Evolutionary conservation across 192 early-diverging fungal species (phyloP).

Genomic region (Diversispora epigaea): DNA sequence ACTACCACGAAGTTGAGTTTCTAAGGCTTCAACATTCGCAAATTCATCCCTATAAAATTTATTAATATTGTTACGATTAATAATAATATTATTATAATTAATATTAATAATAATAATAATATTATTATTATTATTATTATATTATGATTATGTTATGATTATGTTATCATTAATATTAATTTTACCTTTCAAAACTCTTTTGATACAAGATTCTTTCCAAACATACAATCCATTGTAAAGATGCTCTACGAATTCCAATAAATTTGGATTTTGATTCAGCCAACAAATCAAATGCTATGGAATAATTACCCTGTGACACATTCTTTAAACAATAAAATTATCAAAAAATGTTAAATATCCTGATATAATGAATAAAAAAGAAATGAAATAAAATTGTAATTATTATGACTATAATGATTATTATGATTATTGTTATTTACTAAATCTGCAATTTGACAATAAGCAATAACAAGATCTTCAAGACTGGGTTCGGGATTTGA

Average conservation of each 20-base stretch:
- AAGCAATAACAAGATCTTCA: conserved; percentile 24
- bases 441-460: conserved; percentile 28
- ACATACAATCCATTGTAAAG: conserved; percentile 18
- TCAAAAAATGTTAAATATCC: background rate
- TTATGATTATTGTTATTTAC: background rate
- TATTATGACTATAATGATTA: background rate
- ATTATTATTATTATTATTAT: background rate
- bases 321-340: conserved; percentile 8
- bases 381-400: no score
- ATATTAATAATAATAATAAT: background rate
- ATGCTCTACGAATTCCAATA: conserved; percentile 4
- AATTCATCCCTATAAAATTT: conserved; percentile 14
- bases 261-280: conserved; percentile 8
- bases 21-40: conserved; percentile 16
- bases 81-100: background rate
- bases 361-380: no score
- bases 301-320: conserved; percentile 24
- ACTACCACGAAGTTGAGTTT: conserved; percentile 22
- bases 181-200: conserved; percentile 26
- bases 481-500: background rate
- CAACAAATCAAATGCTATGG: conserved; percentile 19
- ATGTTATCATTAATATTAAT: background rate
- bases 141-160: background rate
- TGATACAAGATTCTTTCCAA: conserved; percentile 24
- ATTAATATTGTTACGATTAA: background rate